Percentiles rank a stretch among this genome's conserved stretches.
These are phyloP conservation scores for Coniochaeta hoffmannii DNA, from an alignment of 2,329 filamentous ascomycete genomes.

Conservation along the genomic window DNA sequence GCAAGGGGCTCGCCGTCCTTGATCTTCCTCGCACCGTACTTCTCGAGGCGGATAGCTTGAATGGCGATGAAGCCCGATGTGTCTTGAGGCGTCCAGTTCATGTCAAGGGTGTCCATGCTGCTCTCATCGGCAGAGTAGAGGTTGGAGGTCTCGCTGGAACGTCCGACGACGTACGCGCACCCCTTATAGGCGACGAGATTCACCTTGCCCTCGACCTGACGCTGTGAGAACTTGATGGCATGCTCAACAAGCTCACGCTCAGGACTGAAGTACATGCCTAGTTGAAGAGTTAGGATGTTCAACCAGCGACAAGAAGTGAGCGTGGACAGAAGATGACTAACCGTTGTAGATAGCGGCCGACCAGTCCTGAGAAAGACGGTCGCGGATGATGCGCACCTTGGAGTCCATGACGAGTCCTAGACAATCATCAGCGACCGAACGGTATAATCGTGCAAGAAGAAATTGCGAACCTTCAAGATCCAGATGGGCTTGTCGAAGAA, in stretches of 20 bases:
- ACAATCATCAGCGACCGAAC: too few species aligned
- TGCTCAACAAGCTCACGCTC: constrained; percentile 53
- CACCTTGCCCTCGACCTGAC: constrained; percentile 31
- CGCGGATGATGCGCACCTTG: background rate
- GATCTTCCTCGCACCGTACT: constrained; percentile 33
- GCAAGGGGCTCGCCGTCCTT: constrained; percentile 25
- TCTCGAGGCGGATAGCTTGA: constrained; percentile 59
- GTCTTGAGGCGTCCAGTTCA: constrained; percentile 29
- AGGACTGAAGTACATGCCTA: constrained; percentile 45
- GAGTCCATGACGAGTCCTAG: background rate
- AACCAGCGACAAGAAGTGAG: background rate
- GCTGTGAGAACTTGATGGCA: constrained; percentile 53
- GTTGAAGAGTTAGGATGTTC: background rate
- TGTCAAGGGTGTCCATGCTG: constrained; percentile 42
- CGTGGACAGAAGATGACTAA: background rate
- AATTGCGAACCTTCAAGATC: background rate
- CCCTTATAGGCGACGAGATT: constrained; percentile 28
- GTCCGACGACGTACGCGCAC: constrained; percentile 35
- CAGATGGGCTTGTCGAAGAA: background rate
- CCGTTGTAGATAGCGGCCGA: background rate
- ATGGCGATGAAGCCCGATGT: constrained; percentile 56
- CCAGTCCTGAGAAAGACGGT: background rate
- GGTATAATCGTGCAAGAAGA: too few species aligned
- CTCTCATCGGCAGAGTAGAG: constrained; percentile 43
- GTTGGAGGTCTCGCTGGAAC: constrained; percentile 37